Evolutionary conservation across 2,329 filamentous ascomycete species (phyloP), one percentile per base, ranked within the genome.

Genomic region (Neonectria sp.): DNA sequence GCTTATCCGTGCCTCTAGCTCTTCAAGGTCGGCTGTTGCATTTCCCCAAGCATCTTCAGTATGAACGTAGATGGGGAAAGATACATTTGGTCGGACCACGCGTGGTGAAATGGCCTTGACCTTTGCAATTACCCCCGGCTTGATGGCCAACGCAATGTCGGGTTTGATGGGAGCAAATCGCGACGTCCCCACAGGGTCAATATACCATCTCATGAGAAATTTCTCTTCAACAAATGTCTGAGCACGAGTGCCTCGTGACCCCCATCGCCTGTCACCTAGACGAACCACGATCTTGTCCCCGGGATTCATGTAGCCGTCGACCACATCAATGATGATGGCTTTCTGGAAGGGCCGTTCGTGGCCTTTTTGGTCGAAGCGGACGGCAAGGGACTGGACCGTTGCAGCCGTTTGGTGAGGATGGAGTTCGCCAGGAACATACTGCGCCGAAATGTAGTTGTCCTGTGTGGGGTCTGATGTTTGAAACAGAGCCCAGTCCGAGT

Each of bases 291-390:
- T 80, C 56, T 75, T 73, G 68, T 80, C 79, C 0, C 78, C 78
- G 0, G 79, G 78, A 49, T 81, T 81, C 40, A 81, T 68, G 62
- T 80, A 81, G 0, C 79, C 79, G 55, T 81, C 79, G 1, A 80
- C 76, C 31, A 81, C 73, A 51, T 79, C 77, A 24, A 82, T 72
- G 55, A 81, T 80, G 37, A 81, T 72, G 37, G 80, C 80, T 65
- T 82, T 82, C 45, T 82, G 79, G 33, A 80, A 81, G 1, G 79
- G 80, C 8, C 79, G 63, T 67, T 81, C 79, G 48, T 81, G 79
- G 21, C 79, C 80, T 57, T 82, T 82, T 58, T 82, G 79, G 68
- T 82, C 79, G 56, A 81, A 81, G 6, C 79, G 74, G 5, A 81
- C 76, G 8, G 74, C 55, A 2, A 81, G 70, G 0, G 55, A 70